These are phyloP conservation scores for Hygrophila difformis DNA, from an alignment of 257 asterid genomes.

Conservation along the genomic window DNA sequence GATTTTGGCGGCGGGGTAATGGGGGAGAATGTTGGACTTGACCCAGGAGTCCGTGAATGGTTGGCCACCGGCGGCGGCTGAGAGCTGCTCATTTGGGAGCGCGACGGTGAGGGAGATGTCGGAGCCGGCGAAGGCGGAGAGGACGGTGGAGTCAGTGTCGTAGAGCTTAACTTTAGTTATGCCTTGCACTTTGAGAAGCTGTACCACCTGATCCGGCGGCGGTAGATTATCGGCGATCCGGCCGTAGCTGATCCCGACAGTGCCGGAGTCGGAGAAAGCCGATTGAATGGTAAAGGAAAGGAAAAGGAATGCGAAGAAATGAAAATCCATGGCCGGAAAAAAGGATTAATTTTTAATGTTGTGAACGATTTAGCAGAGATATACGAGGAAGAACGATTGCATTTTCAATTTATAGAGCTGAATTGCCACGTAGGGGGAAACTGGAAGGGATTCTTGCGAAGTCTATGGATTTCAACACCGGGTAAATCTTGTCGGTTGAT, in stretches of 20 bases:
- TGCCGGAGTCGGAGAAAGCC: constrained; percentile 28
- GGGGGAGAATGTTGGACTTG: constrained; percentile 43
- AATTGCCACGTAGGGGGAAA: too few species aligned
- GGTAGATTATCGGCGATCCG: constrained; percentile 81
- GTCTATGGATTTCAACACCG: too few species aligned
- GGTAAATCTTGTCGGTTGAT: too few species aligned
- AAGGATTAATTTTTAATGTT: too few species aligned
- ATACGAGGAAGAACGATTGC: too few species aligned
- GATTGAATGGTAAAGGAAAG: background rate
- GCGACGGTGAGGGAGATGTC: constrained; percentile 60
- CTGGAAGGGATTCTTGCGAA: too few species aligned
- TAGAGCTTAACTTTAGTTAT: constrained; percentile 49
- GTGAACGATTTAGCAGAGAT: background rate
- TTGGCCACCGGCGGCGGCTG: constrained; percentile 50
- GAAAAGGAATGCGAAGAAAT: background rate
- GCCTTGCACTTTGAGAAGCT: constrained; percentile 59
- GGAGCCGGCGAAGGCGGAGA: constrained; percentile 61
- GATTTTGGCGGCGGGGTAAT: constrained; percentile 47
- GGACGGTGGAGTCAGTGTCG: constrained; percentile 66
- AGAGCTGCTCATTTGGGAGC: constrained; percentile 69
- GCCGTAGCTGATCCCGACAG: constrained; percentile 75
- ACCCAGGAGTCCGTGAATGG: constrained; percentile 74
- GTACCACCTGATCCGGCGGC: constrained; percentile 50
- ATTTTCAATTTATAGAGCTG: too few species aligned
- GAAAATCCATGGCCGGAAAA: too few species aligned